Conservation (phyloP, 2,329 filamentous ascomycete species). For the Fusarium marasasianum region DNA sequence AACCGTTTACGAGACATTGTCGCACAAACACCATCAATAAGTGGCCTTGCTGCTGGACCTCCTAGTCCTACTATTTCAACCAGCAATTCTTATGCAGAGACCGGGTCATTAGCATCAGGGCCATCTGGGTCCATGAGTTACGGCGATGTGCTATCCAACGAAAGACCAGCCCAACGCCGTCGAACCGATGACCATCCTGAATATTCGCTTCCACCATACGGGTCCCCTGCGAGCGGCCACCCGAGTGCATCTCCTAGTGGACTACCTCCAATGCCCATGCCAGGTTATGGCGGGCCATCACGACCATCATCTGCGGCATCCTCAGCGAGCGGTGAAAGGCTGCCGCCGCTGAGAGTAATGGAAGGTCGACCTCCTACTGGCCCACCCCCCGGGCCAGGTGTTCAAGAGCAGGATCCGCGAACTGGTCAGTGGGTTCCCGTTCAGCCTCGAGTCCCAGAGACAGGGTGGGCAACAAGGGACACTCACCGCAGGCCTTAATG, state of each 20-base stretch:
- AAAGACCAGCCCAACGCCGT: constrained; percentile 58
- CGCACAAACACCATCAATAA: constrained; percentile 65
- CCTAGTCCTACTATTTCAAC: constrained; percentile 58
- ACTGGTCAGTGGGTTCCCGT: constrained; percentile 50
- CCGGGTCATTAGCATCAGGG: constrained; percentile 48
- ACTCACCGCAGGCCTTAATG: constrained; percentile 38
- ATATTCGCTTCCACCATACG: constrained; percentile 52
- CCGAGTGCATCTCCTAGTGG: constrained; percentile 47
- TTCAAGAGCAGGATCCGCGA: constrained; percentile 48
- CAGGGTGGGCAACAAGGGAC: constrained; percentile 49
- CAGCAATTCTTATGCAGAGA: constrained; percentile 50
- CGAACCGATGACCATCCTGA: constrained; percentile 60
- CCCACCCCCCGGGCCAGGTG: constrained; percentile 37
- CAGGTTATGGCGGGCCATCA: constrained; percentile 50
- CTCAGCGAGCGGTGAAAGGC: constrained; percentile 52
- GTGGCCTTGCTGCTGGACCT: constrained; percentile 61
- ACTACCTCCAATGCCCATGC: constrained; percentile 54
- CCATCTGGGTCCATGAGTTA: constrained; percentile 46
- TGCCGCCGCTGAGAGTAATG: constrained; percentile 60
- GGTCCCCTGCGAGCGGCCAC: constrained; percentile 42
- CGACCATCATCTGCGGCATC: constrained; percentile 52
- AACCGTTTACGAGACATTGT: constrained; percentile 77
- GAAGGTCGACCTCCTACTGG: constrained; percentile 48
- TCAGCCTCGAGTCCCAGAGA: constrained; percentile 47
- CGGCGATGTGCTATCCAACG: constrained; percentile 55